phyloP scores from a whole-genome alignment of 1,284 basidiomycete genomes.

The Cryptococcus deneoformans region DNA sequence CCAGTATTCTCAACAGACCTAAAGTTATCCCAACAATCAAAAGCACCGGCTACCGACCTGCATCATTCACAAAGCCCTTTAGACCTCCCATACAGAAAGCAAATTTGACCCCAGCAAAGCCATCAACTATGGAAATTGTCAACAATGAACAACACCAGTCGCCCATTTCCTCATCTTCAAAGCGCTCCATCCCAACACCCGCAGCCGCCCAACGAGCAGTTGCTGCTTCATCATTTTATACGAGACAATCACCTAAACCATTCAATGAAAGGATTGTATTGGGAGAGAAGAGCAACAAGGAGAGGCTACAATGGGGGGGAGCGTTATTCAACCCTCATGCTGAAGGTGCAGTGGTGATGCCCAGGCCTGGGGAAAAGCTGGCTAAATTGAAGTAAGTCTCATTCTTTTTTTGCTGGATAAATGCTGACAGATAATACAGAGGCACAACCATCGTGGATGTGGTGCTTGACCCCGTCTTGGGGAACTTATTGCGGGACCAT shows the following conservation, averaged over 20 bases:
- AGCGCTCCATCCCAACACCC: conserved; percentile 4
- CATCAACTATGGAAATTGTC: background rate
- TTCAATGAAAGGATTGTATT: conserved; percentile 31
- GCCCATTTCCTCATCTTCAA: conserved; percentile 21
- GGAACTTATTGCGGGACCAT: conserved; percentile 76
- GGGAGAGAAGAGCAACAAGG: conserved; percentile 37
- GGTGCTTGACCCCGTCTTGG: conserved; percentile 88
- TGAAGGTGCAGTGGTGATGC: conserved; percentile 82
- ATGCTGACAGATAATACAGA: conserved; percentile 16
- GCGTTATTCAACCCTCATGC: conserved; percentile 60
- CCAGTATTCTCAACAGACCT: conserved; percentile 29
- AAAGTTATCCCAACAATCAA: conserved; percentile 4
- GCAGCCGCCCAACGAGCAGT: conserved; percentile 14
- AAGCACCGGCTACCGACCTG: conserved; percentile 15
- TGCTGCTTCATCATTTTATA: conserved; percentile 30
- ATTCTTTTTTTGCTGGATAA: background rate
- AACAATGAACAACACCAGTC: conserved; percentile 17
- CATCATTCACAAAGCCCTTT: conserved; percentile 23
- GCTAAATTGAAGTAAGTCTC: conserved; percentile 67
- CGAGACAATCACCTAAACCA: conserved; percentile 14
- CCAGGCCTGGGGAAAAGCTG: conserved; percentile 67
- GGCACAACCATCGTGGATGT: conserved; percentile 64
- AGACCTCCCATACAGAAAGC: background rate
- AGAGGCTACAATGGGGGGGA: conserved; percentile 28
- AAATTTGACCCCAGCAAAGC: background rate